Evolutionary conservation across 1,139 yeast genomes (phyloP), one percentile per base, ranked within the genome.

Genomic region (Blastobotrys ciferrii): DNA sequence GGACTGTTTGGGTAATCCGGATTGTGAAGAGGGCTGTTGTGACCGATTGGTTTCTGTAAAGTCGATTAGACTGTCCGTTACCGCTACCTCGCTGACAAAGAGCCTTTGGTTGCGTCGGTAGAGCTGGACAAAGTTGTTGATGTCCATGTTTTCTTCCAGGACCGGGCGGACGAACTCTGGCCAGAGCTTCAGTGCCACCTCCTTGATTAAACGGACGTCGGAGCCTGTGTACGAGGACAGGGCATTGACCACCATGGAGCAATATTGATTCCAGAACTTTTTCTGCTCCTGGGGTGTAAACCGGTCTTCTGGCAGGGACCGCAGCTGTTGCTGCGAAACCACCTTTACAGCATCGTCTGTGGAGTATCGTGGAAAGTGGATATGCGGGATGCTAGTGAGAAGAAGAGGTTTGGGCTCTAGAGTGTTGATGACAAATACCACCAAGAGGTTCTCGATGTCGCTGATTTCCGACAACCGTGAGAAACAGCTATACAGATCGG

Each of bases 211-310:
- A 14, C 66, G 62, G 44, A 82, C 54, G 56, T 81, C 78, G 0
- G 82, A 70, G 0, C 85, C 85, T 0, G 82, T 71, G 57, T 73
- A 80, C 1, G 80, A 72, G 48, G 64, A 74, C 50, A 73, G 73
- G 15, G 82, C 69, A 52, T 78, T 82, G 18, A 80, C 77, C 2
- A 81, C 68, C 23, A 80, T 62, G 40, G 75, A 74, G 23, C 76
- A 69, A 54, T 71, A 81, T 41, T 73, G 74, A 13, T 58, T 55
- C 81, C 82, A 78, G 54, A 78, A 78, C 12, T 64, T 65, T 2
- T 19, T 19, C 19, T 49, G 44, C 17, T 51, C 48, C 48, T 11
- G 56, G 50, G 53, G 74, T 71, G 4, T 51, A 49, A 45, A 74
- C 68, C 14, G 67, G 53, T 40, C 57, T 9, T 41, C 39, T 3